Evolutionary conservation across 148 eudicot species (phyloP), one percentile per base, ranked within the genome.

Genomic region (Cornus kousa): DNA sequence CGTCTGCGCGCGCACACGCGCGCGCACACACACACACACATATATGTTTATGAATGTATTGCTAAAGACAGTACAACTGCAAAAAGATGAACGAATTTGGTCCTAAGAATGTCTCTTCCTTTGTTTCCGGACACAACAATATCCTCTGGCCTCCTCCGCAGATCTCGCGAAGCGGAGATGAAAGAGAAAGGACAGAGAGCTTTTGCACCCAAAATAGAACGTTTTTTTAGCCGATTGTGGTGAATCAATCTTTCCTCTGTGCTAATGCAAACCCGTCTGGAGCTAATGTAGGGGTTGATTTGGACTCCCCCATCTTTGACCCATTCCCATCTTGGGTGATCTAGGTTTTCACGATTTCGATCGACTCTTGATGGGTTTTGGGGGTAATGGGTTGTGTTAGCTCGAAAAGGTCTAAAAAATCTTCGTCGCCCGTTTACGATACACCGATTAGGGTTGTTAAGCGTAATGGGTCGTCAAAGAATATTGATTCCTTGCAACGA

Each of bases 301-400:
- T 43, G 48, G 48, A 43, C 48, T 75, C 69, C 75, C 68, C 62
- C 28, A 62, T 60, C 53, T 66, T 79, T 74, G 76, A 77, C 85
- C 80, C 85, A 40, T 59, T 53, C 60, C 80, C 59, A 62, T 57
- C 48, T 43, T 12, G 79, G 84, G 67, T 48, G 80, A 79, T 79
- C 76, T 74, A 77, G 73, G 48, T 72, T 73, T 23, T 71, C 39
- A 14, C 68, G n/a, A 70, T 48, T 66, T 32, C 72, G 70, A 67
- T 68, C 73, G 65, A 40, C 46, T 62, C 48, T 87, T 80, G 83
- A 90, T 89, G 89, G 87, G 88, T 78, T 81, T 82, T 80, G 68
- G 60, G 72, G 28, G 65, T 72, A 80, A 94, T 95, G 98, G 98
- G 98, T 82, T 95, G 98, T 83, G 85, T 93, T 37, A 84, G 87